Conservation (phyloP, 805 yeast species). For the Barnettozyma populi region DNA sequence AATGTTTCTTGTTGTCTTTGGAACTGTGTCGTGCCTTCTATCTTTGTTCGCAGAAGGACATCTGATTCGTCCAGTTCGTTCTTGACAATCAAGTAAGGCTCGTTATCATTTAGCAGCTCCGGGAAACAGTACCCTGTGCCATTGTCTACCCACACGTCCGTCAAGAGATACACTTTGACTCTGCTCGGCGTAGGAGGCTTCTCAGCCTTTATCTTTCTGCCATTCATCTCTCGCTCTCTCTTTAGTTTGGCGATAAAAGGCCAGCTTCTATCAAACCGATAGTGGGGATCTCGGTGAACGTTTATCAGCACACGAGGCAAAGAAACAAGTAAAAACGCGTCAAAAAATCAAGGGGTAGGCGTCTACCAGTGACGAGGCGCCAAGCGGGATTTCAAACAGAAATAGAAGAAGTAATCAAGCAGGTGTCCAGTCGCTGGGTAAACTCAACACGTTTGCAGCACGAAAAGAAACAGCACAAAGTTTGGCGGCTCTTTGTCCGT, state of each 20-base stretch:
- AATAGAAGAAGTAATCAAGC: background rate
- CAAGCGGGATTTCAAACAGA: background rate
- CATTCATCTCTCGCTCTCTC: background rate
- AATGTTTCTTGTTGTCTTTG: constrained; percentile 93
- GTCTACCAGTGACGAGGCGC: background rate
- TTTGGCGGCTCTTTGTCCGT: background rate
- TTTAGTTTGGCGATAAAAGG: background rate
- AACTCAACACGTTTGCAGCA: background rate
- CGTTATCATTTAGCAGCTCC: constrained; percentile 37
- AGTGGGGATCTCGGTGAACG: background rate
- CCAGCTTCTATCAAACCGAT: constrained; percentile 3
- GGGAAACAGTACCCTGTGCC: constrained; percentile 93
- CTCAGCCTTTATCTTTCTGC: background rate
- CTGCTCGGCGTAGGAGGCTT: constrained; percentile 48
- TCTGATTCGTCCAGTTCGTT: constrained; percentile 61
- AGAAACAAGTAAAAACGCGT: background rate
- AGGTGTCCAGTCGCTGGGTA: background rate
- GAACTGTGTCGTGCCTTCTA: constrained; percentile 76
- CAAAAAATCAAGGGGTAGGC: background rate
- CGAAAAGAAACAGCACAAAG: background rate
- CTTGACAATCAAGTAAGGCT: constrained; percentile 64
- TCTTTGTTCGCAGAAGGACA: constrained; percentile 53
- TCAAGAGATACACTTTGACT: constrained; percentile 85
- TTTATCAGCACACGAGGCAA: background rate
- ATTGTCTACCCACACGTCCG: constrained; percentile 82